A percentile compares a stretch with the other conserved stretches of the same genome.
phyloP scores from a whole-genome alignment of 768 basidiomycete species.

The Sarcodon aspratus region DNA sequence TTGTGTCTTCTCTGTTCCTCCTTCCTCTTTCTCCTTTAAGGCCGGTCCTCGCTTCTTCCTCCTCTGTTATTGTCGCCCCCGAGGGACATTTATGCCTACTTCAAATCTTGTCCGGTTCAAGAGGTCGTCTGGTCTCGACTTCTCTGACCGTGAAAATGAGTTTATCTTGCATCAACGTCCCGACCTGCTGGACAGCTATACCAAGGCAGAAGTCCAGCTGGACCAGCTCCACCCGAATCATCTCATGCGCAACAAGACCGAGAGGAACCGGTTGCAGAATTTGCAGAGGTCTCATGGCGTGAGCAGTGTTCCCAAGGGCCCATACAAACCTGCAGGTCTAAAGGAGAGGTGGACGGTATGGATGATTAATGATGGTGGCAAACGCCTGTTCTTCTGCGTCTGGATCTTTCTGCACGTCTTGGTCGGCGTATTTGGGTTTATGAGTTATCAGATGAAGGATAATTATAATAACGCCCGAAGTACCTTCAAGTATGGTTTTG shows the following conservation, averaged over 20 bases:
- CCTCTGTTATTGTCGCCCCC: too few species aligned
- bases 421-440: constrained; percentile 64
- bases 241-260: constrained; percentile 79
- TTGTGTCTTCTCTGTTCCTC: too few species aligned
- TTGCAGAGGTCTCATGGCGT: constrained; percentile 54
- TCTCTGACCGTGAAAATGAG: constrained; percentile 37
- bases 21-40: too few species aligned
- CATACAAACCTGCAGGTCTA: constrained; percentile 26
- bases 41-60: too few species aligned
- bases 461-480: constrained; percentile 55
- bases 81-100: too few species aligned
- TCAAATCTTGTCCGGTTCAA: background rate
- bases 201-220: constrained; percentile 6
- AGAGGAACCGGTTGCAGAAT: constrained; percentile 74
- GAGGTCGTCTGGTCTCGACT: constrained; percentile 57
- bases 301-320: constrained; percentile 13
- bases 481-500: constrained; percentile 66
- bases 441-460: constrained; percentile 75
- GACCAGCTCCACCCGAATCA: constrained; percentile 23
- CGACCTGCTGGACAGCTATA: constrained; percentile 11
- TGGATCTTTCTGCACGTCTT: constrained; percentile 78
- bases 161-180: constrained; percentile 43
- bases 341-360: constrained; percentile 51
- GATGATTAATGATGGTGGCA: constrained; percentile 92
- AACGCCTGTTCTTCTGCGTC: constrained; percentile 63